Conservation (phyloP, 2,329 filamentous ascomycete species). For the Fusarium praegraminearum region DNA sequence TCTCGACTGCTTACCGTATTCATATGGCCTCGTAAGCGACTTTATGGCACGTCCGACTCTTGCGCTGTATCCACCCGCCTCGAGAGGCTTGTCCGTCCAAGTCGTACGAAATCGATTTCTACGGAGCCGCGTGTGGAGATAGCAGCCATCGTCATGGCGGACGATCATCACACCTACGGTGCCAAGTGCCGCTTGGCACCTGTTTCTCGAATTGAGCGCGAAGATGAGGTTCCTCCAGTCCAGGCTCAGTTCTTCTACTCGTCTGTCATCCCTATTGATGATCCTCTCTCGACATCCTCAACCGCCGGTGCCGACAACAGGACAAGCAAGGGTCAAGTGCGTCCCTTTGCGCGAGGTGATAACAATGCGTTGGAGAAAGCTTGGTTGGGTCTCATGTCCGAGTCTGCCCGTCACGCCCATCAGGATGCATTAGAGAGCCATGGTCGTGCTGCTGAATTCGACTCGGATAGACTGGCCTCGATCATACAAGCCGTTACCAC, state of each 20-base stretch:
- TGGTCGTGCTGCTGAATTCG: constrained; percentile 20
- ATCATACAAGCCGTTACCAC: constrained; percentile 59
- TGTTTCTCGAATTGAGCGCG: constrained; percentile 54
- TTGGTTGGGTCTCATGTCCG: constrained; percentile 73
- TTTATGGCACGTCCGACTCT: constrained; percentile 38
- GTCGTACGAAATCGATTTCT: constrained; percentile 3
- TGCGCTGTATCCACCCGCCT: constrained; percentile 28
- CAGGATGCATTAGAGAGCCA: constrained; percentile 48
- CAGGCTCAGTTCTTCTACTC: constrained; percentile 87
- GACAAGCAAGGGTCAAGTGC: constrained; percentile 70
- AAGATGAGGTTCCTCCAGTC: constrained; percentile 68
- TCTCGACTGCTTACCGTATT: background rate
- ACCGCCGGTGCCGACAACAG: constrained; percentile 64
- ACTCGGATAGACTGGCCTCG: constrained; percentile 30
- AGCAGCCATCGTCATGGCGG: constrained; percentile 34
- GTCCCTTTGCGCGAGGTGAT: constrained; percentile 83
- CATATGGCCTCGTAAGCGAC: constrained; percentile 15
- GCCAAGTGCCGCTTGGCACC: constrained; percentile 69
- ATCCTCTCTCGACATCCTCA: constrained; percentile 78
- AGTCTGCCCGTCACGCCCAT: constrained; percentile 63
- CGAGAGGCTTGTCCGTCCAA: constrained; percentile 20
- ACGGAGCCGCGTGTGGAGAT: constrained; percentile 17
- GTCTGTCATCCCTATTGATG: constrained; percentile 85
- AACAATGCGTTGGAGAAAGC: constrained; percentile 83
- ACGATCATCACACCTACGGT: constrained; percentile 67